Conservation (phyloP, 768 basidiomycete genomes). For the Phlebiopsis flavidoalba region DNA sequence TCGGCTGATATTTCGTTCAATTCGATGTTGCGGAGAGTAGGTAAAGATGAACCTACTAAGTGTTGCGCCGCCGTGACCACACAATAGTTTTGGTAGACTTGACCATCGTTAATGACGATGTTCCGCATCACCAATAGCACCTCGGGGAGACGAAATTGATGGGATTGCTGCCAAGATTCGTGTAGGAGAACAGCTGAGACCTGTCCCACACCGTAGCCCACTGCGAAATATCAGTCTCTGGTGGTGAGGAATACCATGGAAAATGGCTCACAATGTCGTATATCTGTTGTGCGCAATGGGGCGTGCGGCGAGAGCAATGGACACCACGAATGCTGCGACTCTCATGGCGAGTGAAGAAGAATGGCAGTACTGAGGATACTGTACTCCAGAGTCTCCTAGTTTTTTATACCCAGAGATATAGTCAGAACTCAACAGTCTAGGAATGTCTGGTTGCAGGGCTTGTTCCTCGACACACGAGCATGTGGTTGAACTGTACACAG, state of each 20-base stretch:
- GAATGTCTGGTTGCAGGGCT: neutral
- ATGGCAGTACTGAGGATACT: neutral
- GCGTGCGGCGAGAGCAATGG: constrained; percentile 16
- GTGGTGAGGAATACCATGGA: neutral
- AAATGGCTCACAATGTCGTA: constrained; percentile 26
- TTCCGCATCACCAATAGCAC: constrained; percentile 53
- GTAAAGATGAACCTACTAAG: constrained; percentile 40
- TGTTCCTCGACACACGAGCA: neutral
- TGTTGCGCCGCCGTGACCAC: constrained; percentile 64
- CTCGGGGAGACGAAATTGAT: constrained; percentile 59
- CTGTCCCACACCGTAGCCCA: constrained; percentile 33
- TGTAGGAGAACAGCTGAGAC: constrained; percentile 47
- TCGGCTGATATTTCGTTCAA: constrained; percentile 44
- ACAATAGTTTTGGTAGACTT: constrained; percentile 56
- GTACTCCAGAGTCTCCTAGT: neutral
- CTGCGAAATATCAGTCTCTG: constrained; percentile 13
- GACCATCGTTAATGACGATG: constrained; percentile 53
- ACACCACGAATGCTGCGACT: constrained; percentile 10
- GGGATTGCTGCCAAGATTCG: constrained; percentile 35
- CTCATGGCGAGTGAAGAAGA: neutral
- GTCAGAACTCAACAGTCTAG: neutral
- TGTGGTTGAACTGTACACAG: neutral
- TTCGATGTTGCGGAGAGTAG: neutral
- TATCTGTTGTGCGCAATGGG: constrained; percentile 26
- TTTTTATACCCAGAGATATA: neutral